phyloP scores from a whole-genome alignment of 2,329 filamentous ascomycete genomes.

The Pezicula carpinea region DNA sequence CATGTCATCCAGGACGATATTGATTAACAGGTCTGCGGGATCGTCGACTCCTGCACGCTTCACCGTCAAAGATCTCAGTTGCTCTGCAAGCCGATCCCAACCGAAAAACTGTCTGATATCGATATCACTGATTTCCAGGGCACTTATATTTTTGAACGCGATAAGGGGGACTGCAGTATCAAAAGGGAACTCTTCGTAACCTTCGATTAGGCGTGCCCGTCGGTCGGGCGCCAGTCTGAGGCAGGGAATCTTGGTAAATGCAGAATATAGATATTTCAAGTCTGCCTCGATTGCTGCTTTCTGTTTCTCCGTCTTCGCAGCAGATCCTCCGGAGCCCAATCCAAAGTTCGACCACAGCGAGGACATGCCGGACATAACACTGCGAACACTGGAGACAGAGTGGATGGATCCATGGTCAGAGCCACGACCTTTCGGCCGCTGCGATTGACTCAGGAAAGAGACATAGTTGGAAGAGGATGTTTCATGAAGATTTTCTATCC shows the following conservation, averaged over 20 bases:
- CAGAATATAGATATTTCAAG: conserved; percentile 93
- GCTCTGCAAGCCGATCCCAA: conserved; percentile 91
- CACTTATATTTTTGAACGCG: conserved; percentile 94
- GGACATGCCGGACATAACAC: conserved; percentile 96
- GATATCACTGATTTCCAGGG: conserved; percentile 89
- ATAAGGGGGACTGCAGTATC: conserved; percentile 96
- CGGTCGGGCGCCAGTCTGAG: conserved; percentile 88
- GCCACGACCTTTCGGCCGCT: conserved; percentile 71
- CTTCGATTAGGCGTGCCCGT: conserved; percentile 81
- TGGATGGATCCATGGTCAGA: conserved; percentile 89
- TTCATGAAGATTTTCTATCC: conserved; percentile 89
- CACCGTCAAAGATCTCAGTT: conserved; percentile 81
- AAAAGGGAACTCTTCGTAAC: conserved; percentile 97
- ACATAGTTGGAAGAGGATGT: conserved; percentile 88
- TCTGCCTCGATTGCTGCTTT: conserved; percentile 82
- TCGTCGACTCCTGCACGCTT: conserved; percentile 87
- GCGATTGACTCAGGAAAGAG: conserved; percentile 83
- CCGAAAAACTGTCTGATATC: conserved; percentile 97
- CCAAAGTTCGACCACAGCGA: conserved; percentile 87
- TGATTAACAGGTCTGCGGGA: conserved; percentile 81
- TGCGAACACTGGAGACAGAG: conserved; percentile 93
- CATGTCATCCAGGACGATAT: conserved; percentile 95
- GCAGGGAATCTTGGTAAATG: conserved; percentile 97
- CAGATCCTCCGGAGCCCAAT: conserved; percentile 72
- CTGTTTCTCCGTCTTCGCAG: conserved; percentile 81